phyloP scores from a whole-genome alignment of 2,329 filamentous ascomycete species.

The Xylaria sp. region DNA sequence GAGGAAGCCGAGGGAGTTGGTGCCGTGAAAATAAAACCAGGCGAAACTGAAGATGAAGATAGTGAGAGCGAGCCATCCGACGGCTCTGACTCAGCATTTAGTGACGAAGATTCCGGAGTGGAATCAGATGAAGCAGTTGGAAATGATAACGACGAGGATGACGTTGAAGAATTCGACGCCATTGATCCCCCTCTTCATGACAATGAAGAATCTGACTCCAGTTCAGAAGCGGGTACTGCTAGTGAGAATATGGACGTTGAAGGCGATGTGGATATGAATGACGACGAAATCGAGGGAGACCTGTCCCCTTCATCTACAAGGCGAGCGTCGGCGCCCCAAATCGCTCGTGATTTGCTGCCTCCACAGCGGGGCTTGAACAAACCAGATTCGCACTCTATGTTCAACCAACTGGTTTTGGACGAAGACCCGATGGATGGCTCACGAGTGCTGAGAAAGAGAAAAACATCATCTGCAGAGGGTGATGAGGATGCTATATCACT shows the following conservation, averaged over 20 bases:
- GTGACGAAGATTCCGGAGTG: slow-evolving; percentile 45
- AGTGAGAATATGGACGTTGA: slow-evolving; percentile 43
- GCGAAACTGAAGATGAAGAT: slow-evolving; percentile 59
- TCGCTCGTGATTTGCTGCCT: slow-evolving; percentile 77
- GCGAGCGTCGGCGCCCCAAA: slow-evolving; percentile 70
- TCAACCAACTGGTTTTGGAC: slow-evolving; percentile 76
- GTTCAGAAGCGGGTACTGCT: slow-evolving; percentile 43
- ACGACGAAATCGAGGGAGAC: slow-evolving; percentile 42
- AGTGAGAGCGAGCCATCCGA: slow-evolving; percentile 50
- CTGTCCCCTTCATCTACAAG: slow-evolving; percentile 55
- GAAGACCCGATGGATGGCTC: slow-evolving; percentile 80
- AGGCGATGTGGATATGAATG: slow-evolving; percentile 42
- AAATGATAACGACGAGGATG: slow-evolving; percentile 45
- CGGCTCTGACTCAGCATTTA: slow-evolving; percentile 44
- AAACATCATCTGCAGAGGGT: slow-evolving; percentile 76
- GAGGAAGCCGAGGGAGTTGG: slow-evolving; percentile 66
- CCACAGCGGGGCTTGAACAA: slow-evolving; percentile 71
- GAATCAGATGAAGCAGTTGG: slow-evolving; percentile 47
- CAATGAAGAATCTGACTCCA: slow-evolving; percentile 48
- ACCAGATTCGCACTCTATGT: slow-evolving; percentile 79
- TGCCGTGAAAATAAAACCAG: slow-evolving; percentile 65
- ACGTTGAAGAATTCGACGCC: slow-evolving; percentile 49
- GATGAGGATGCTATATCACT: slow-evolving; percentile 64
- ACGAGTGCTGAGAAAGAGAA: slow-evolving; percentile 83
- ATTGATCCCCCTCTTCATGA: slow-evolving; percentile 38